Evolutionary conservation across 169 alveolate genomes (phyloP), one percentile per base, ranked within the genome.

Genomic region (Plasmodium blacklocki): DNA sequence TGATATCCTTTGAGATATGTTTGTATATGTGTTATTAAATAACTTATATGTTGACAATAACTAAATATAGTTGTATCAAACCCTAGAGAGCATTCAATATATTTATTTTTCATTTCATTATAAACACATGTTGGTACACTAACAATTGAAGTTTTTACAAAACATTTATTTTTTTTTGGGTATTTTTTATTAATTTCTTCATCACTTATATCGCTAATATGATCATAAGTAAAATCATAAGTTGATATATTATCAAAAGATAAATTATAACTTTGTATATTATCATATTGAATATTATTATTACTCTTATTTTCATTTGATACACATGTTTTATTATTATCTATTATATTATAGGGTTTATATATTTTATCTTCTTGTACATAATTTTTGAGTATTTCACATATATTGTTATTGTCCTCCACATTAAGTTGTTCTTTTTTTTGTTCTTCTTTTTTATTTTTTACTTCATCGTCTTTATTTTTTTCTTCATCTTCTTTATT

Each of bases 61-160:
- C 97, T 95, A 86, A 95, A 95, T 49, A 98, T 95, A n/a, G 99
- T 99, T n/a, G 99, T 97, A 88, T 98, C 98, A 83, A 97, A 97
- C 32, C 99, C 99, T 93, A 98, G 97, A 43, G 98, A 95, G 29
- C 97, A 97, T 75, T 98, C 99, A 39, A 98, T 94, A 93, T 94
- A 95, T 49, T 95, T 96, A 74, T 95, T 95, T 90, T 96, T 97
- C 86, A 98, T 88, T 93, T 98, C 99, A 19, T 99, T 99, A 85
- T 97, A 98, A 54, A 97, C 97, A 5, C 99, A 97, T 94, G 97
- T 98, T 2, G 99, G 99, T 32, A 97, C 97, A 6, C 99, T 99
- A 32, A 97, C 93, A 8, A 98, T 98, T 78, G 86, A 66, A 60
- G 96, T 88, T 66, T 92, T 75, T 52, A 93, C 68, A 6, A 87